phyloP scores from a whole-genome alignment of 331 rosid species.

The Telfairia occidentalis region DNA sequence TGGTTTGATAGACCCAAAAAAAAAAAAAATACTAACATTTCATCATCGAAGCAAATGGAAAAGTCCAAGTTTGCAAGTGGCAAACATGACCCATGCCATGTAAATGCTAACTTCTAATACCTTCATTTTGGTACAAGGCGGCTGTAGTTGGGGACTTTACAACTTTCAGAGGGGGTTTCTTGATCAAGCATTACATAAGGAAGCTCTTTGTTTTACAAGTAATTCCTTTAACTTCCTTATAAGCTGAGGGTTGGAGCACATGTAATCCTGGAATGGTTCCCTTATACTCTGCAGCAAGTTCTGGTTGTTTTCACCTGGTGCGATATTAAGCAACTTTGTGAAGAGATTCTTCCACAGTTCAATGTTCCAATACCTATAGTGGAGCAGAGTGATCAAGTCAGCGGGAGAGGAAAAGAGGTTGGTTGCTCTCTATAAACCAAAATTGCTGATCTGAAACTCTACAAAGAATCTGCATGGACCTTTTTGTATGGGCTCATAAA shows the following conservation, averaged over 20 bases:
- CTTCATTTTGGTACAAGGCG: neutral
- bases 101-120: neutral
- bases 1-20: neutral
- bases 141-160: neutral
- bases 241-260: constrained; percentile 56
- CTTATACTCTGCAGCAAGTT: constrained; percentile 44
- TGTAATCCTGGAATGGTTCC: constrained; percentile 65
- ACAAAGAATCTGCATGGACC: neutral
- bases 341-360: constrained; percentile 80
- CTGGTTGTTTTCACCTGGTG: constrained; percentile 32
- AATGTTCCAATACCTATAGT: constrained; percentile 61
- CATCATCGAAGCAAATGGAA: neutral
- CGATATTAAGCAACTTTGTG: constrained; percentile 59
- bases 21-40: neutral
- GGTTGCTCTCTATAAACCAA: neutral
- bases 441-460: neutral
- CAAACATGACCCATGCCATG: neutral
- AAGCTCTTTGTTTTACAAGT: constrained; percentile 68
- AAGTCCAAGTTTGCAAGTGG: neutral
- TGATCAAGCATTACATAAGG: constrained; percentile 56
- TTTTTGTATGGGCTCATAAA: too few relatives aligned
- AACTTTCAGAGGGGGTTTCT: neutral
- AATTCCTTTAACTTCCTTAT: constrained; percentile 59
- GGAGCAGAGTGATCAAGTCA: neutral
- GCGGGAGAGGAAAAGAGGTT: neutral